Conservation (phyloP, 352 stramenopile genomes). For the Chrysophaeum taylorii region DNA sequence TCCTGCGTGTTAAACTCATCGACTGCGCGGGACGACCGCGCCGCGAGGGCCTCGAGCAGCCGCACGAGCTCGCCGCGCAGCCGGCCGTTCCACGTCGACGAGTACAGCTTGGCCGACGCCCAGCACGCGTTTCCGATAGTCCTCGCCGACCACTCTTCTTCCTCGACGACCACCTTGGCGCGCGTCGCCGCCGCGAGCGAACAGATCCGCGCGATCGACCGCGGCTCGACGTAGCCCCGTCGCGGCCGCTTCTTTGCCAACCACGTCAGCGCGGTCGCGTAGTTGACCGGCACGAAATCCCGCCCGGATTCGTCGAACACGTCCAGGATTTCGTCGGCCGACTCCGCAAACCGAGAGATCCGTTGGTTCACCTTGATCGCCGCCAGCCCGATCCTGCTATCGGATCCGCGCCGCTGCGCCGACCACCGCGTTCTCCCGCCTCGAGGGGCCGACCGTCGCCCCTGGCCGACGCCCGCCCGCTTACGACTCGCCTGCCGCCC, state of each 20-base stretch:
- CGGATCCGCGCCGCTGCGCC: no score
- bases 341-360: no score
- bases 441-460: no score
- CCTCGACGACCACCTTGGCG: background rate
- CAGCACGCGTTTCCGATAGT: background rate
- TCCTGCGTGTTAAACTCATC: conserved; percentile 45
- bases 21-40: background rate
- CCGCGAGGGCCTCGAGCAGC: background rate
- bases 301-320: background rate
- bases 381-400: no score
- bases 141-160: background rate
- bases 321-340: background rate
- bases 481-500: no score
- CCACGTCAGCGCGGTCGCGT: conserved; percentile 10
- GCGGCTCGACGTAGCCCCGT: background rate
- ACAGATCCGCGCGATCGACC: background rate
- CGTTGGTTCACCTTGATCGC: no score
- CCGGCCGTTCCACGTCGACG: no score
- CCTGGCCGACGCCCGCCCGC: no score
- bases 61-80: no score
- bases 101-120: conserved; percentile 1
- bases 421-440: no score
- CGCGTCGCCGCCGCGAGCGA: background rate
- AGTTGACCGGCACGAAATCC: conserved; percentile 1
- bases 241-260: conserved; percentile 4